Conservation (phyloP, 805 yeast species). For the Metschnikowia corniflorae region DNA sequence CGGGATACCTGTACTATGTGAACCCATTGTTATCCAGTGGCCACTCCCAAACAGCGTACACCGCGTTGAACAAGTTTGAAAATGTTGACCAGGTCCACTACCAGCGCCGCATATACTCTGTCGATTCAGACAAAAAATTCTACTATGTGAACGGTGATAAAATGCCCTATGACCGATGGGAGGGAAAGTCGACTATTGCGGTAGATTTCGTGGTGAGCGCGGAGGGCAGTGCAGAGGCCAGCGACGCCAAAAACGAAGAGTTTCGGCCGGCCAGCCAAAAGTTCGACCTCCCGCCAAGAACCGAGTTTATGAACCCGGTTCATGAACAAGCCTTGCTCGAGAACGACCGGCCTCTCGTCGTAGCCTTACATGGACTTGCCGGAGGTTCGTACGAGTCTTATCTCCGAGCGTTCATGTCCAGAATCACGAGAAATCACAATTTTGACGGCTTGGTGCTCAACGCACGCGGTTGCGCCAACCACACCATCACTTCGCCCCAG, state of each 20-base stretch:
- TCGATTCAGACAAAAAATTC: constrained; percentile 23
- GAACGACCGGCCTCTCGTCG: constrained; percentile 50
- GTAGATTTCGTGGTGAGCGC: constrained; percentile 44
- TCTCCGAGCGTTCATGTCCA: constrained; percentile 51
- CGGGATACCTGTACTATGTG: constrained; percentile 36
- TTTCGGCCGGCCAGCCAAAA: constrained; percentile 45
- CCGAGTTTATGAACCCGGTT: constrained; percentile 52
- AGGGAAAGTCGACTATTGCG: constrained; percentile 45
- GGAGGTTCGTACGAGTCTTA: constrained; percentile 81
- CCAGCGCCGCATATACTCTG: constrained; percentile 39
- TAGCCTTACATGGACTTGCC: constrained; percentile 69
- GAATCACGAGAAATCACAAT: constrained; percentile 37
- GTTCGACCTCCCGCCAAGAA: constrained; percentile 62
- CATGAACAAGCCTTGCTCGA: constrained; percentile 36
- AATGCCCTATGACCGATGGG: constrained; percentile 38
- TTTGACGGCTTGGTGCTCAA: constrained; percentile 61
- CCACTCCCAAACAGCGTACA: constrained; percentile 47
- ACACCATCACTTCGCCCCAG: constrained; percentile 65
- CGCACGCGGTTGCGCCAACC: constrained; percentile 75
- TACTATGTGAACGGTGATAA: constrained; percentile 27
- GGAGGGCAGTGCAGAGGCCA: constrained; percentile 2
- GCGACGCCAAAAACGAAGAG: constrained; percentile 22
- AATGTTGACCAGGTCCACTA: constrained; percentile 41
- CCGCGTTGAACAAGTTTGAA: constrained; percentile 43
- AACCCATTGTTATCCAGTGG: constrained; percentile 49